Percentiles rank a stretch among this genome's conserved stretches.
Evolutionary conservation across 2,329 filamentous ascomycete genomes (phyloP).

Genomic region (Aschersonia sp.): DNA sequence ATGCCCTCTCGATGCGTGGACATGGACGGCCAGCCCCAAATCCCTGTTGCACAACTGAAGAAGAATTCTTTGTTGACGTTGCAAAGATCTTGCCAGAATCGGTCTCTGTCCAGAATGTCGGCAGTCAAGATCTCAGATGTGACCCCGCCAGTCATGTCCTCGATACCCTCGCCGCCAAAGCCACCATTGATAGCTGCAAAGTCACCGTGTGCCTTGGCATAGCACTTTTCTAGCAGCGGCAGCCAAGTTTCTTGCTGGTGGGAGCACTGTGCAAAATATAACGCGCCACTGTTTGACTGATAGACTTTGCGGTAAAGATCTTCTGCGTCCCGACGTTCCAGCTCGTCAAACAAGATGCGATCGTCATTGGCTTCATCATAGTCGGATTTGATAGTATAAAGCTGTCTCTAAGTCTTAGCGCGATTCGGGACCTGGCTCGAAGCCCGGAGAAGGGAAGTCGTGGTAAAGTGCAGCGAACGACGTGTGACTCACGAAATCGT

Average conservation of each 20-base stretch:
- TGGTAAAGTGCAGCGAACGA: no score
- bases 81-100: conserved; percentile 66
- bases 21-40: conserved; percentile 11
- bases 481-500: conserved; percentile 28
- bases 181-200: conserved; percentile 63
- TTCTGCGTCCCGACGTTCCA: conserved; percentile 35
- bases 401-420: conserved; percentile 9
- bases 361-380: conserved; percentile 44
- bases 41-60: conserved; percentile 43
- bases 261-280: conserved; percentile 65
- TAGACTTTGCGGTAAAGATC: conserved; percentile 53
- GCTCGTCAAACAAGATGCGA: conserved; percentile 26
- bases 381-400: conserved; percentile 40
- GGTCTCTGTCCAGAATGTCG: conserved; percentile 53
- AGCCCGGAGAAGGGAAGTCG: no score
- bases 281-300: conserved; percentile 58
- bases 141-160: conserved; percentile 50
- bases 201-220: conserved; percentile 69
- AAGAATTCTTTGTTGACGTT: conserved; percentile 67
- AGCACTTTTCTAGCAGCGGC: conserved; percentile 65
- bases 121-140: conserved; percentile 51
- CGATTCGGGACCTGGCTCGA: no score
- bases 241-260: conserved; percentile 70
- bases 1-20: conserved; percentile 38
- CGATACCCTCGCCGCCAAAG: conserved; percentile 44